Base-by-base conservation (phyloP, 108 stramenopile genomes). In the Bacterosira constricta region DNA sequence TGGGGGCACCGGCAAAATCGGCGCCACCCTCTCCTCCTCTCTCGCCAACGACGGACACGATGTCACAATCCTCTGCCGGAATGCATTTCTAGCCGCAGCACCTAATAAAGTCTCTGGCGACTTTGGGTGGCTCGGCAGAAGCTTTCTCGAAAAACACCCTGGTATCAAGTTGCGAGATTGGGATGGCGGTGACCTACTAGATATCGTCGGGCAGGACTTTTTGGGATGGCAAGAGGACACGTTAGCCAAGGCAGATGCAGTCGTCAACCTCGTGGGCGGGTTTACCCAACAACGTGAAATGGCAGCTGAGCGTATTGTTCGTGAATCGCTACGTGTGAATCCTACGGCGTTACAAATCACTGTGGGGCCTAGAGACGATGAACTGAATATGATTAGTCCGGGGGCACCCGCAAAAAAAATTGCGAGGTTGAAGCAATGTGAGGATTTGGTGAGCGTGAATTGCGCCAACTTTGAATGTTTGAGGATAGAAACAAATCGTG, bases 181-280 rank as follows among this genome's bases (percentile, higher is more conserved):
- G 89, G 90, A 91, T 72, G 93, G 90, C 17, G 93, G 93, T 29
- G 93, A 95, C 79, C 57, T 92, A 42, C 71, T 89, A 34, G 93
- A 95, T 70, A 95, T 91, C 46, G 93, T 95, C 3, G 89, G 90
- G n/a, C 66, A 84, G 52, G 81, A 82, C 39, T 77, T 65, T 52
- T 38, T 70, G 4, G 69, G 67, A n/a, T 93, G 92, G 90, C 88
- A 89, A 57, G 88, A 92, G 34, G 93, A 95, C 63, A 76, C 86
- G 2, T 41, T 92, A 21, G 51, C 64, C 25, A 73, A 70, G 32
- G 90, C 88, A 25, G 89, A 95, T 58, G 83, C 74, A 11, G 79
- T 92, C 1, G 85, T 95, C 9, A 85, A 90, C 67, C 50, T 89
- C 17, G 83, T 85, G n/a, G 93, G 93, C n/a, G 90, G 89, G 10